A percentile compares a stretch with the other conserved stretches of the same genome.
These are phyloP conservation scores for Blastocystis hominis DNA, from an alignment of 352 stramenopile species.

Conservation along the genomic window DNA sequence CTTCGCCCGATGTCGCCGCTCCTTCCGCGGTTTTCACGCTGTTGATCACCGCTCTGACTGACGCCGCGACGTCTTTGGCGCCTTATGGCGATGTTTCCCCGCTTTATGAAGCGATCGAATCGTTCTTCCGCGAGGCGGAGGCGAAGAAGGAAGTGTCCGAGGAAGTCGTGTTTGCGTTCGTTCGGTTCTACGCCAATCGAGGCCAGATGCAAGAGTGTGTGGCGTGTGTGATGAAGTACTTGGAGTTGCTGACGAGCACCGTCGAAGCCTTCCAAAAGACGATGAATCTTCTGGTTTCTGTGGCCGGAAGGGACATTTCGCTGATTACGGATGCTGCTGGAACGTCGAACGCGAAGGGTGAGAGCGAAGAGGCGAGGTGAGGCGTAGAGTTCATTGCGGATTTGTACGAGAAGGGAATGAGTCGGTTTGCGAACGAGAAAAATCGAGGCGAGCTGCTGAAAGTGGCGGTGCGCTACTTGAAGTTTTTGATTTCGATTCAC, in stretches of 20 bases:
- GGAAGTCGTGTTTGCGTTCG: not conserved
- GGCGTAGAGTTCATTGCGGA: not conserved
- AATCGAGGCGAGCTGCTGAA: not conserved
- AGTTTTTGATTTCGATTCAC: not conserved
- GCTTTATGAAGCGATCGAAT: not conserved
- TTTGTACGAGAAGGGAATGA: not conserved
- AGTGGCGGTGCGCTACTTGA: constrained; percentile 5
- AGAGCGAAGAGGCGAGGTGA: not conserved
- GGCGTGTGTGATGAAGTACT: not conserved
- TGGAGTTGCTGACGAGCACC: not conserved
- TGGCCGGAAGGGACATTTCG: not conserved
- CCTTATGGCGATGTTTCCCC: not conserved
- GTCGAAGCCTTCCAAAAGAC: not conserved
- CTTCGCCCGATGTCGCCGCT: not conserved
- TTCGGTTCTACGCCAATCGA: not conserved
- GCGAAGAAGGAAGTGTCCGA: not conserved
- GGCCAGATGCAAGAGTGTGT: not conserved
- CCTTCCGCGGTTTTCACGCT: not conserved
- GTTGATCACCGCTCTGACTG: not conserved
- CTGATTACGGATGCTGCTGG: not conserved
- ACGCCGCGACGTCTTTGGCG: not conserved
- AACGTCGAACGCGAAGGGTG: not conserved
- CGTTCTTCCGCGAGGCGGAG: not conserved
- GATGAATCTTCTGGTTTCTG: not conserved
- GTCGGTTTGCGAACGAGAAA: not conserved